A percentile compares a stretch with the other conserved stretches of the same genome.
These are phyloP conservation scores for Lophiostoma macrostomum DNA, from an alignment of 495 filamentous ascomycete species.

Conservation along the genomic window DNA sequence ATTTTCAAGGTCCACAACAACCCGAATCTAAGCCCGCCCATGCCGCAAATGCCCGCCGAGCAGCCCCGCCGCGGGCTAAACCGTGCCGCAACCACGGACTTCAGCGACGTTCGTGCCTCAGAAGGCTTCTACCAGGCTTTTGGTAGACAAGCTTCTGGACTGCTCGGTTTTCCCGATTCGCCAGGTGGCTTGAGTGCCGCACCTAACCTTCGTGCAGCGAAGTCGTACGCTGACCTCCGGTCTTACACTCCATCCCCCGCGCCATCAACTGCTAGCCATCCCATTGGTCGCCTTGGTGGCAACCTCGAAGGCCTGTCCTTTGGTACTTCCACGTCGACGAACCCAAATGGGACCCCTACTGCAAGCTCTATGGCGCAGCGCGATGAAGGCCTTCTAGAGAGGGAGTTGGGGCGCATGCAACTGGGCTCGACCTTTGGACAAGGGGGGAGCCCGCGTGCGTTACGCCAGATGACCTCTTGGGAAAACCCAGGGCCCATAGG, in stretches of 20 bases:
- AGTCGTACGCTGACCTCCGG: slow-evolving; percentile 93
- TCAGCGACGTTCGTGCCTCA: slow-evolving; percentile 78
- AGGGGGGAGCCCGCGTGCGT: slow-evolving; percentile 56
- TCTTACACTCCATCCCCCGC: slow-evolving; percentile 94
- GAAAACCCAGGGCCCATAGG: slow-evolving; percentile 77
- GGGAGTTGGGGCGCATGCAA: slow-evolving; percentile 63
- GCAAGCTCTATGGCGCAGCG: slow-evolving; percentile 62
- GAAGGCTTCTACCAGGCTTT: slow-evolving; percentile 70
- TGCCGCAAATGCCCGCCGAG: slow-evolving; percentile 61
- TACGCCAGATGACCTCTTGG: slow-evolving; percentile 65
- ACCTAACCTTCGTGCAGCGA: slow-evolving; percentile 86
- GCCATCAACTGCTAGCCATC: slow-evolving; percentile 82
- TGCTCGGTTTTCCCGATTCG: slow-evolving; percentile 81
- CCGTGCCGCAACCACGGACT: slow-evolving; percentile 96
- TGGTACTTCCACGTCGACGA: slow-evolving; percentile 57
- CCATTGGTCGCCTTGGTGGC: slow-evolving; percentile 45
- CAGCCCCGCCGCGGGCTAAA: slow-evolving; percentile 76
- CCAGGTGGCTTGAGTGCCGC: slow-evolving; percentile 60
- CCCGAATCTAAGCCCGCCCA: slow-evolving; percentile 63
- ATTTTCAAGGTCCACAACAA: slow-evolving; percentile 66
- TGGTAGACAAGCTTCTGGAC: slow-evolving; percentile 68
- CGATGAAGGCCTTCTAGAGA: slow-evolving; percentile 64
- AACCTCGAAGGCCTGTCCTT: slow-evolving; percentile 20
- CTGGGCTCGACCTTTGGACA: slow-evolving; percentile 61
- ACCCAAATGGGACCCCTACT: slow-evolving; percentile 73